Conservation (phyloP, 208 protist genomes). For the Trypanosoma lewisi region DNA sequence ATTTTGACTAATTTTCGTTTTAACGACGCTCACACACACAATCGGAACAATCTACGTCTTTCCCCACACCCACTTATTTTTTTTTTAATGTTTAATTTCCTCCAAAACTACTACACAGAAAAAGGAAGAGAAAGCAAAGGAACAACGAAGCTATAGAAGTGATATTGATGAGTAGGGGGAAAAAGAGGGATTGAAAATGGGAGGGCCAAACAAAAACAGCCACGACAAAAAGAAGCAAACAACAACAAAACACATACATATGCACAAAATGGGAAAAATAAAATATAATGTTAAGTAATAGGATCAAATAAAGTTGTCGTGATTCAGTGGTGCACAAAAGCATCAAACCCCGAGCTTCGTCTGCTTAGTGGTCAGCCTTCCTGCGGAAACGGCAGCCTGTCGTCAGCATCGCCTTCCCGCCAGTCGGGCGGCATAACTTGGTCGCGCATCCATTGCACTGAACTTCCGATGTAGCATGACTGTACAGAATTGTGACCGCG, state of each 20-base stretch:
- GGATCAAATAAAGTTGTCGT: background rate
- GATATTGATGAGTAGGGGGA: too few relatives aligned
- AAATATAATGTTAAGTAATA: background rate
- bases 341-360: conserved; percentile 6
- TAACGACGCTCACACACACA: background rate
- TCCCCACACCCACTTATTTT: conserved; percentile 13
- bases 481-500: conserved; percentile 96
- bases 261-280: conserved; percentile 1
- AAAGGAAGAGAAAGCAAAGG: conserved; percentile 15
- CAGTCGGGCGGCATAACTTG: conserved; percentile 97
- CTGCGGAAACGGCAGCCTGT: conserved; percentile 95
- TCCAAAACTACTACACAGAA: conserved; percentile 1
- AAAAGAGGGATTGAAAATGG: too few relatives aligned
- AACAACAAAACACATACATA: conserved; percentile 3
- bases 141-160: conserved; percentile 12
- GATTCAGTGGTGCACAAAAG: background rate
- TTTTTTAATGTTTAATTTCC: conserved; percentile 21
- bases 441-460: conserved; percentile 95
- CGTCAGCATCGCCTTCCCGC: conserved; percentile 96
- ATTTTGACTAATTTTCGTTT: background rate
- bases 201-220: background rate
- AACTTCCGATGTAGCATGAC: conserved; percentile 97
- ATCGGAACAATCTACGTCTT: background rate
- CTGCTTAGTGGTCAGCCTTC: conserved; percentile 92
- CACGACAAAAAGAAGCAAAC: background rate